Base-by-base conservation (phyloP, 1,139 yeast genomes). In the Saccharomycopsis crataegensis region DNA sequence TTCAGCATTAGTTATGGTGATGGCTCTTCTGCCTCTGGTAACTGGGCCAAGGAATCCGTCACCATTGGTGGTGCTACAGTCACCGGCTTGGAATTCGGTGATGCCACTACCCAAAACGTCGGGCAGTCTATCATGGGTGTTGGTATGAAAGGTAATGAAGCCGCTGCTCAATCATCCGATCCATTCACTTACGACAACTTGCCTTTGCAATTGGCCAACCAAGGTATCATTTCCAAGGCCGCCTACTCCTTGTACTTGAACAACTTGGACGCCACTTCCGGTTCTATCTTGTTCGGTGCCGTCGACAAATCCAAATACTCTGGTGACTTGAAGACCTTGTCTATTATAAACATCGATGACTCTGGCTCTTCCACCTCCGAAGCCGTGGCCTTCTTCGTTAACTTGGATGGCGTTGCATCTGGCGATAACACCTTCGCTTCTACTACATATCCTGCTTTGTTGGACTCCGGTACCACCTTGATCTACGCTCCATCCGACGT, bases 221-320 rank as follows among this genome's bases (percentile, higher is more conserved):
- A 72, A 57, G 83, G 83, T 0, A 54, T 67, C 51, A 78, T 78
- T 60, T 61, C 69, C 51, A 70, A 70, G n/a, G n/a, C n/a, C n/a
- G n/a, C n/a, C n/a, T n/a, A n/a, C n/a, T n/a, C n/a, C n/a, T n/a
- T n/a, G n/a, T n/a, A n/a, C n/a, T n/a, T n/a, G n/a, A n/a, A n/a
- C n/a, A n/a, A n/a, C n/a, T n/a, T n/a, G n/a, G n/a, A n/a, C n/a
- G n/a, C n/a, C n/a, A n/a, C n/a, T n/a, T n/a, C n/a, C n/a, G n/a
- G n/a, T n/a, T n/a, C n/a, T n/a, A n/a, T n/a, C n/a, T n/a, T n/a
- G n/a, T n/a, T n/a, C n/a, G n/a, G n/a, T n/a, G n/a, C n/a, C n/a
- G n/a, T n/a, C n/a, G n/a, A n/a, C n/a, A n/a, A n/a, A n/a, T n/a
- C n/a, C n/a, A n/a, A n/a, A n/a, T n/a, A n/a, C n/a, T n/a, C n/a